phyloP scores from a whole-genome alignment of 2,329 filamentous ascomycete genomes.

The Exophiala dermatitidis region DNA sequence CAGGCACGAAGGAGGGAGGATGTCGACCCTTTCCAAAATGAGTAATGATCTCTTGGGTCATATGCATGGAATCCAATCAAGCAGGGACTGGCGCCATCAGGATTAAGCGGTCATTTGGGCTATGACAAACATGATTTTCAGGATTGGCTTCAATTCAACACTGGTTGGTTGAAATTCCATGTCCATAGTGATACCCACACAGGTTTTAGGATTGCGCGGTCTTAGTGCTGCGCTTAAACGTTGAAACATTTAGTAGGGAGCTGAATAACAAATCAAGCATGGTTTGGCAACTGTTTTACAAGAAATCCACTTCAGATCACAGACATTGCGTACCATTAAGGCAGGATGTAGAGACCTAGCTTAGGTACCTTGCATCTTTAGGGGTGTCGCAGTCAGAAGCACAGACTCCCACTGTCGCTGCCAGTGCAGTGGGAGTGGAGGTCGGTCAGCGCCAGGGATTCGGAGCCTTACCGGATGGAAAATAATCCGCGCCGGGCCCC shows the following conservation, averaged over 20 bases:
- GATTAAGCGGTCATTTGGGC: constrained; percentile 1
- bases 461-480: neutral
- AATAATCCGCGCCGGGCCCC: neutral
- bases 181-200: constrained; percentile 13
- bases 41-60: neutral
- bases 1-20: neutral
- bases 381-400: neutral
- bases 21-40: neutral
- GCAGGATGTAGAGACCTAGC: too few species aligned
- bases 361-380: too few species aligned
- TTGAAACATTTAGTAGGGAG: neutral
- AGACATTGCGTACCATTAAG: too few species aligned
- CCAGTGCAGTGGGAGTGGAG: neutral
- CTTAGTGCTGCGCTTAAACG: neutral
- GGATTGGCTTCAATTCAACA: constrained; percentile 2
- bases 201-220: neutral
- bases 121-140: constrained; percentile 3
- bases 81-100: neutral
- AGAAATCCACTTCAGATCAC: too few species aligned
- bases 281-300: neutral
- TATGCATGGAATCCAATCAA: neutral
- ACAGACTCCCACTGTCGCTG: neutral
- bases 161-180: neutral
- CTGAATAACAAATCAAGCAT: neutral
- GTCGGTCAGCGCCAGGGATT: too few species aligned